Base-by-base conservation (phyloP, 1,284 basidiomycete genomes). In the Meira miltonrushii region DNA sequence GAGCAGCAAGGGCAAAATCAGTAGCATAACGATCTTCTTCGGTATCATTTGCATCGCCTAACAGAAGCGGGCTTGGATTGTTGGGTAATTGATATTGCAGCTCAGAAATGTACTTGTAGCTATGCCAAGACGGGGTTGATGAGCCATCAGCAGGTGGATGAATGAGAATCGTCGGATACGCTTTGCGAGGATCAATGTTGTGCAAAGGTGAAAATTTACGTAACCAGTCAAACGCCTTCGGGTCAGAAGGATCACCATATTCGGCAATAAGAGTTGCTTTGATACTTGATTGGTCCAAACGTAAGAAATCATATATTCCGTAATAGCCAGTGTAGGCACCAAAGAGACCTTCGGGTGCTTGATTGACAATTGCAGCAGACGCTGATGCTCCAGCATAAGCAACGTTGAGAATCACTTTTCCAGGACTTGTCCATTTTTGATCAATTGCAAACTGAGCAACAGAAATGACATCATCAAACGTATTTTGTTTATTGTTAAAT, bases 261-360 rank as follows among this genome's bases (percentile, higher is more conserved):
- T 91, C 89, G 19, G 86, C 92, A 1, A 87, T 86, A 59, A 83
- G 83, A 46, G 88, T 87, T 84, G 72, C 74, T n/a, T n/a, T n/a
- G n/a, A n/a, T n/a, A 9, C 71, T 76, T 66, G 66, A 76, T n/a
- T n/a, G n/a, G n/a, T 33, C 28, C 28, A 8, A 33, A 33, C 28
- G 28, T 33, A 92, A 83, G 68, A 91, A 82, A 78, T 92, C 90
- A 64, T 87, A 81, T 1, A 92, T 89, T n/a, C 75, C 75, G 1
- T 74, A 71, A 40, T 74, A 73, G 2, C 69, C 75, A 13, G 75
- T 66, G 11, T 69, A 67, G 0, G 72, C 75, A 5, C 75, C 88
- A 17, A 87, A 87, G 67, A 89, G 85, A 1, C 88, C 85, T 73
- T 88, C 84, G 1, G 86, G 86, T 0, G 88, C 88, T 57, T 88